Evolutionary conservation across 1,284 basidiomycete genomes (phyloP).

Genomic region (Leccinum colubrinum): DNA sequence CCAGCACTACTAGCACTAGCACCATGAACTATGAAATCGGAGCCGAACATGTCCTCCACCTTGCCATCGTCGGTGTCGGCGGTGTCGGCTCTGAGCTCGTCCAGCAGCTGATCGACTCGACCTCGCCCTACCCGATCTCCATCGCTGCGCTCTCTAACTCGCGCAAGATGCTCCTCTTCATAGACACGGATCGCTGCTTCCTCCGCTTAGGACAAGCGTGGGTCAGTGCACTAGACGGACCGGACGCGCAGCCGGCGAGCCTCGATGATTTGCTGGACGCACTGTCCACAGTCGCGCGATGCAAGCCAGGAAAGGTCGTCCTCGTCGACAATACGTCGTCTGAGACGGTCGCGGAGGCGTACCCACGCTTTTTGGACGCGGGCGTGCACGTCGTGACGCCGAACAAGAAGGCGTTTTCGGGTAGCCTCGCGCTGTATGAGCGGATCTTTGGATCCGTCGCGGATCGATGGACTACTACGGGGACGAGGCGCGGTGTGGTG

Average conservation of each 20-base stretch:
- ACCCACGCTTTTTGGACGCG: constrained; percentile 77
- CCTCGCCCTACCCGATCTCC: constrained; percentile 61
- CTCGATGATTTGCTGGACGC: constrained; percentile 39
- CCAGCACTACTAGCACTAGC: not conserved
- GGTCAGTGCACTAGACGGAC: constrained; percentile 40
- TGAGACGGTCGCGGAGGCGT: constrained; percentile 79
- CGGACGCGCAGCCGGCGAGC: constrained; percentile 43
- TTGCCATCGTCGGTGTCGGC: constrained; percentile 85
- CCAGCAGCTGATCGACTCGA: constrained; percentile 61
- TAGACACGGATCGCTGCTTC: constrained; percentile 41
- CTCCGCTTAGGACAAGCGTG: constrained; percentile 33
- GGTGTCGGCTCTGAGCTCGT: constrained; percentile 88
- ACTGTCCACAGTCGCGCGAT: constrained; percentile 35
- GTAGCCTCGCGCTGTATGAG: constrained; percentile 70
- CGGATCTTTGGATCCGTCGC: constrained; percentile 48
- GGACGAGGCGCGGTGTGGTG: constrained; percentile 59
- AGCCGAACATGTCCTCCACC: constrained; percentile 38
- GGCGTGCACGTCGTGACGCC: constrained; percentile 93
- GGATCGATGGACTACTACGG: constrained; percentile 25
- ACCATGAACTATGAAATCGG: constrained; percentile 15
- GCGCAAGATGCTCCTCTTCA: constrained; percentile 60
- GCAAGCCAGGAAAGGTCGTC: constrained; percentile 54
- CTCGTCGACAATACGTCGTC: constrained; percentile 95
- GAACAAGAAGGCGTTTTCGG: constrained; percentile 97
- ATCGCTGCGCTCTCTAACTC: constrained; percentile 82